phyloP scores from a whole-genome alignment of 2,329 filamentous ascomycete genomes.

The Cytospora chrysosperma region DNA sequence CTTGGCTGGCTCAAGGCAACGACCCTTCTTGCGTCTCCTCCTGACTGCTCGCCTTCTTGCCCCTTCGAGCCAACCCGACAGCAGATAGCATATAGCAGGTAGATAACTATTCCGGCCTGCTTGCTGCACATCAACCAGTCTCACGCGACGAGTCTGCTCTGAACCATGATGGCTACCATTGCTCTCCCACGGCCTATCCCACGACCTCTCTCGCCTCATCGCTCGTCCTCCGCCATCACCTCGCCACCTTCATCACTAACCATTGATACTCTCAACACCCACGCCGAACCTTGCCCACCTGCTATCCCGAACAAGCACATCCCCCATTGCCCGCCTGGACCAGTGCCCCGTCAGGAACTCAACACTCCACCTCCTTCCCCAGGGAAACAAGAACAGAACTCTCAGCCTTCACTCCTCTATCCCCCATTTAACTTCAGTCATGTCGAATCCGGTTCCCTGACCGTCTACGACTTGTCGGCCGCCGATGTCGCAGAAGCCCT shows the following conservation, averaged over 20 bases:
- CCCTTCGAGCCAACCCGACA: background rate
- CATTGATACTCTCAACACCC: constrained; percentile 38
- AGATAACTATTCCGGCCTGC: background rate
- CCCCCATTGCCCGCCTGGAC: constrained; percentile 82
- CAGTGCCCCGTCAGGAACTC: constrained; percentile 54
- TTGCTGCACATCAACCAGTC: background rate
- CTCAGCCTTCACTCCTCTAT: constrained; percentile 68
- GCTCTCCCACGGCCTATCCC: constrained; percentile 42
- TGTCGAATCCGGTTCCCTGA: constrained; percentile 51
- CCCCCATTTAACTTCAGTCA: constrained; percentile 66
- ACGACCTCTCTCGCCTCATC: constrained; percentile 31
- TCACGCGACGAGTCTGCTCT: background rate
- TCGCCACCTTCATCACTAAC: constrained; percentile 34
- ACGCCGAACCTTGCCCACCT: constrained; percentile 32
- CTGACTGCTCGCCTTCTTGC: background rate
- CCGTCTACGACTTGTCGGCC: constrained; percentile 72
- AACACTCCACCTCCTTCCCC: constrained; percentile 67
- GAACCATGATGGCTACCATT: constrained; percentile 51
- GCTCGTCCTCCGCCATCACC: constrained; percentile 34
- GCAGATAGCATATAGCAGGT: background rate
- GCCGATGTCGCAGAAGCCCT: constrained; percentile 69
- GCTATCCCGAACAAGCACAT: constrained; percentile 85
- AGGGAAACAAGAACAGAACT: constrained; percentile 51
- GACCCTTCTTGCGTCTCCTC: background rate
- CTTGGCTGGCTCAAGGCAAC: background rate